Evolutionary conservation across 257 asterid species (phyloP).

Genomic region (Fraxinus quadrangulata): DNA sequence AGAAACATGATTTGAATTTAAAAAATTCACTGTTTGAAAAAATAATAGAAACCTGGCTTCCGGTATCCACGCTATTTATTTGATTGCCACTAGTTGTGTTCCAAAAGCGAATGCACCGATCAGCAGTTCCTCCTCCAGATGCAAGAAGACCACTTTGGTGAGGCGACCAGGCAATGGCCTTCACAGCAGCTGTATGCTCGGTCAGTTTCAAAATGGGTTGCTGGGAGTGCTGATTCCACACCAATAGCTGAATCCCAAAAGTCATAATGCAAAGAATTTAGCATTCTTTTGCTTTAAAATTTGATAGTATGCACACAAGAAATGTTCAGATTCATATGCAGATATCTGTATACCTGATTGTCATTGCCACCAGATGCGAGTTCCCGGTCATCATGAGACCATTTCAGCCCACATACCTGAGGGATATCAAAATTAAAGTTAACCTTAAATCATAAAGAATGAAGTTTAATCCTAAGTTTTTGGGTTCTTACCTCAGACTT

Average conservation of each 20-base stretch:
- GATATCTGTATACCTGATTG: constrained; percentile 59
- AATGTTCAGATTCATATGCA: background rate
- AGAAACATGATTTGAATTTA: background rate
- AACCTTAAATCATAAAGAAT: constrained; percentile 6
- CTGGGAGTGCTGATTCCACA: constrained; percentile 90
- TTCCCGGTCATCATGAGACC: constrained; percentile 97
- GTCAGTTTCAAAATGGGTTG: constrained; percentile 76
- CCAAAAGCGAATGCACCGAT: constrained; percentile 98
- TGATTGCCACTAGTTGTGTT: constrained; percentile 85
- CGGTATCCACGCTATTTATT: constrained; percentile 75
- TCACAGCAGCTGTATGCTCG: constrained; percentile 96
- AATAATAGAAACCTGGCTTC: constrained; percentile 72
- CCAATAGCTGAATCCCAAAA: constrained; percentile 59
- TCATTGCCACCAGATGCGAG: constrained; percentile 99
- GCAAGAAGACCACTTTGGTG: constrained; percentile 89
- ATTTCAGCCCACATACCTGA: constrained; percentile 92
- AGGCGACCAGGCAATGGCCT: constrained; percentile 98
- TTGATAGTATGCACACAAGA: background rate
- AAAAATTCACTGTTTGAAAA: background rate
- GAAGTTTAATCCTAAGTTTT: background rate
- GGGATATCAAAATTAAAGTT: constrained; percentile 11
- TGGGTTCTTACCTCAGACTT: constrained; percentile 74
- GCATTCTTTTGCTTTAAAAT: constrained; percentile 1
- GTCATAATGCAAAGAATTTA: constrained; percentile 1
- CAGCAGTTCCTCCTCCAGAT: constrained; percentile 99